phyloP scores from a whole-genome alignment of 768 basidiomycete genomes.

The Leccinum boreale region DNA sequence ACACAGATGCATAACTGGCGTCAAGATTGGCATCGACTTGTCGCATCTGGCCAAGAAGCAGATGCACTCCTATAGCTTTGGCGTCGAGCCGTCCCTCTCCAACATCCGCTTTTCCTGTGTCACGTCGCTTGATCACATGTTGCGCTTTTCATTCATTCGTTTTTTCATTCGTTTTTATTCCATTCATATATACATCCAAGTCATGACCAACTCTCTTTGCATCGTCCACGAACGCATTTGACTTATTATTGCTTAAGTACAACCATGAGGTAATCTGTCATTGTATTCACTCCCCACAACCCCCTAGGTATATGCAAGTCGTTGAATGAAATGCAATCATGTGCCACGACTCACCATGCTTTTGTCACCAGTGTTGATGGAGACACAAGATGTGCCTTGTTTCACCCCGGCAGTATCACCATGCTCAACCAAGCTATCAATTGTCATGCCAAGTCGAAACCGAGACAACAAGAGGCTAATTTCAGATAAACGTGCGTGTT shows the following conservation, averaged over 20 bases:
- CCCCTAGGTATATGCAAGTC: conserved; percentile 13
- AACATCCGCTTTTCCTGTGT: background rate
- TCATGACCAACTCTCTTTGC: conserved; percentile 16
- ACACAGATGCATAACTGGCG: conserved; percentile 74
- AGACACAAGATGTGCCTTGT: background rate
- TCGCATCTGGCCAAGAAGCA: conserved; percentile 59
- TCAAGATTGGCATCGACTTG: conserved; percentile 71
- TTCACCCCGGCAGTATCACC: background rate
- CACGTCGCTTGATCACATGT: conserved; percentile 2
- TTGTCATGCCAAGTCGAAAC: background rate
- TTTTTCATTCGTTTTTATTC: conserved; percentile 15
- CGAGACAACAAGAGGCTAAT: background rate
- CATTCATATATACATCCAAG: conserved; percentile 19
- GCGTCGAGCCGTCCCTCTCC: background rate
- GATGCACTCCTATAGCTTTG: conserved; percentile 51
- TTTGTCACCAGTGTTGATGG: background rate
- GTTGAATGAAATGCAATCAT: conserved; percentile 10
- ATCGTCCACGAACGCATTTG: conserved; percentile 15
- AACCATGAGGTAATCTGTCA: conserved; percentile 22
- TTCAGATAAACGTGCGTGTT: background rate
- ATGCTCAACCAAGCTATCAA: background rate
- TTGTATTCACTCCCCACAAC: conserved; percentile 18
- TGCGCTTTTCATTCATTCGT: background rate
- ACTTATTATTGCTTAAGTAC: conserved; percentile 19
- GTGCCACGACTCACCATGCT: background rate